Evolutionary conservation across 2,329 filamentous ascomycete species (phyloP).

Genomic region (Penicillium sp.): DNA sequence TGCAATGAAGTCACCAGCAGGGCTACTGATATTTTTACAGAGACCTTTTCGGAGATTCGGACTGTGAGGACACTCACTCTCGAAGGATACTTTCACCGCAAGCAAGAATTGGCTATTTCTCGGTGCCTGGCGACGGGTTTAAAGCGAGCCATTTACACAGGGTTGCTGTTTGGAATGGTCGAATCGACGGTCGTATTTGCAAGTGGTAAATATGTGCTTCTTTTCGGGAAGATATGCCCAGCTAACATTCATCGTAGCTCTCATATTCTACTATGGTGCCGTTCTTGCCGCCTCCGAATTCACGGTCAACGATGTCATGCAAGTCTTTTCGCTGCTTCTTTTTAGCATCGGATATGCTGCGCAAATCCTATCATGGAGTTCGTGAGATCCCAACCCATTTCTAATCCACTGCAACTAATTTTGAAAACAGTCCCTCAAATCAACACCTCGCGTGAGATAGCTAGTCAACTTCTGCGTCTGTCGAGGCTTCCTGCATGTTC

Average conservation of each 20-base stretch:
- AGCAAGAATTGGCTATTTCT: slow-evolving; percentile 52
- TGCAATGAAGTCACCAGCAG: slow-evolving; percentile 60
- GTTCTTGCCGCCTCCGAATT: slow-evolving; percentile 53
- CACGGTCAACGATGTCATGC: slow-evolving; percentile 58
- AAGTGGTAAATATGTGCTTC: slow-evolving; percentile 42
- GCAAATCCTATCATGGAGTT: slow-evolving; percentile 60
- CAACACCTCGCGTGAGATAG: slow-evolving; percentile 65
- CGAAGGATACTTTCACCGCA: slow-evolving; percentile 64
- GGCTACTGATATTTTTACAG: slow-evolving; percentile 60
- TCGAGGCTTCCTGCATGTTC: slow-evolving; percentile 55
- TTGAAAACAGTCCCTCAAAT: slow-evolving; percentile 63
- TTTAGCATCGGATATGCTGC: slow-evolving; percentile 70
- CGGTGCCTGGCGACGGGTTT: slow-evolving; percentile 58
- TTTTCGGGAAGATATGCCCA: not conserved
- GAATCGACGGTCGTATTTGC: slow-evolving; percentile 67
- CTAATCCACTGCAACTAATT: slow-evolving; percentile 5
- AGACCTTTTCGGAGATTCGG: slow-evolving; percentile 72
- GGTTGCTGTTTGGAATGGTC: slow-evolving; percentile 70
- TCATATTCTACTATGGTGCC: slow-evolving; percentile 80
- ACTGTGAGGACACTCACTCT: slow-evolving; percentile 71
- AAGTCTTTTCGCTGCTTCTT: slow-evolving; percentile 76
- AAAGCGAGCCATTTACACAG: slow-evolving; percentile 61
- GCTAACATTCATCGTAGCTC: slow-evolving; percentile 42
- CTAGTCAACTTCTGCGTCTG: slow-evolving; percentile 66
- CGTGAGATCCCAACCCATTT: slow-evolving; percentile 4